Evolutionary conservation across 331 rosid species (phyloP).

Genomic region (Spiraea crenata): DNA sequence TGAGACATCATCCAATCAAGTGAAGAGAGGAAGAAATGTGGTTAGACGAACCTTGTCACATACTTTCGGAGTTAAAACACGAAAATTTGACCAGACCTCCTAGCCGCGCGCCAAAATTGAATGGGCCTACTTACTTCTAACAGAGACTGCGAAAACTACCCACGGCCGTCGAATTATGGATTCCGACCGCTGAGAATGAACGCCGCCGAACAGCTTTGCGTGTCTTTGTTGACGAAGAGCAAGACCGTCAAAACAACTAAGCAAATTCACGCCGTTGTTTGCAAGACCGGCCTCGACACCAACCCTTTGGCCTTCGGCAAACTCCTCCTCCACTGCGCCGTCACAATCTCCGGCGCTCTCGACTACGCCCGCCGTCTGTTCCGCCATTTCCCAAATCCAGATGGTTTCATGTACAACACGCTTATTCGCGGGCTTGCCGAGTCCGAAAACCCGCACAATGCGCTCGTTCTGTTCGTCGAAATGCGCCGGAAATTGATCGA

Average conservation of each 20-base stretch:
- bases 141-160: neutral
- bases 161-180: neutral
- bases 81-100: no score
- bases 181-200: constrained; percentile 17
- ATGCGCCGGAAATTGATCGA: constrained; percentile 41
- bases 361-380: constrained; percentile 57
- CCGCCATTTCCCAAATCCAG: constrained; percentile 56
- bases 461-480: constrained; percentile 48
- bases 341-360: constrained; percentile 53
- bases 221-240: constrained; percentile 49
- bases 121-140: neutral
- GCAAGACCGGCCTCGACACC: constrained; percentile 43
- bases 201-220: constrained; percentile 30
- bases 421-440: constrained; percentile 66
- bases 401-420: constrained; percentile 82
- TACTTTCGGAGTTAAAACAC: no score
- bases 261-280: constrained; percentile 52
- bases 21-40: no score
- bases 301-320: constrained; percentile 55
- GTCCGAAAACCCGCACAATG: constrained; percentile 42
- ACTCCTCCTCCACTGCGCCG: constrained; percentile 70
- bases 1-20: no score
- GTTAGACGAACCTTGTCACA: no score
- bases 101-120: no score
- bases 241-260: constrained; percentile 40